A percentile compares a stretch with the other conserved stretches of the same genome.
Conservation (phyloP, 2,329 filamentous ascomycete species). For the Helminthosporium solani region DNA sequence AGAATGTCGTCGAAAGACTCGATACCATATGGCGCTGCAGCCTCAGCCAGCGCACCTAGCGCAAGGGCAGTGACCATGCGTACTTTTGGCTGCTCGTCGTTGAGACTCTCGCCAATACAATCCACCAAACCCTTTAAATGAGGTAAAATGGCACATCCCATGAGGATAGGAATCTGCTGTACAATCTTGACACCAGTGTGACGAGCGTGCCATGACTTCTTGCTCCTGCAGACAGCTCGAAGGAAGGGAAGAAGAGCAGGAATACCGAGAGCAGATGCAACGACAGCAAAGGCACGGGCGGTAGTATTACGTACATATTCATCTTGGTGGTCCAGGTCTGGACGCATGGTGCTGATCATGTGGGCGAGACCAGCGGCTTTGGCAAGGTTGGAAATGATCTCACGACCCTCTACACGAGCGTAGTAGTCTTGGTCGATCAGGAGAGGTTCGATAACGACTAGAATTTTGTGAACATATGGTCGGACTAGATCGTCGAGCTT, state of each 20-base stretch:
- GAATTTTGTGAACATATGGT: conserved; percentile 95
- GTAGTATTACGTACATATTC: conserved; percentile 99
- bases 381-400: conserved; percentile 96
- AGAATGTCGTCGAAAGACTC: conserved; percentile 98
- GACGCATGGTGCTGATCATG: conserved; percentile 99
- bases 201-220: conserved; percentile 97
- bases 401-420: conserved; percentile 93
- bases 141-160: conserved; percentile 95
- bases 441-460: conserved; percentile 98
- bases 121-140: conserved; percentile 95
- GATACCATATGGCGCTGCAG: conserved; percentile 97
- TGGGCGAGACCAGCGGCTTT: conserved; percentile 96
- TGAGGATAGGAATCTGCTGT: conserved; percentile 96
- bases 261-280: conserved; percentile 93
- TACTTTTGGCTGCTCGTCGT: conserved; percentile 97
- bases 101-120: conserved; percentile 92
- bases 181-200: conserved; percentile 99
- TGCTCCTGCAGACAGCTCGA: conserved; percentile 91
- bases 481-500: conserved; percentile 96
- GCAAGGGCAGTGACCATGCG: conserved; percentile 93
- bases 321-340: conserved; percentile 97
- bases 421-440: conserved; percentile 99
- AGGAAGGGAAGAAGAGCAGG: conserved; percentile 93
- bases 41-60: conserved; percentile 91
- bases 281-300: conserved; percentile 92